phyloP scores from a whole-genome alignment of 1,139 yeast genomes.

The Diutina mesorugosa region DNA sequence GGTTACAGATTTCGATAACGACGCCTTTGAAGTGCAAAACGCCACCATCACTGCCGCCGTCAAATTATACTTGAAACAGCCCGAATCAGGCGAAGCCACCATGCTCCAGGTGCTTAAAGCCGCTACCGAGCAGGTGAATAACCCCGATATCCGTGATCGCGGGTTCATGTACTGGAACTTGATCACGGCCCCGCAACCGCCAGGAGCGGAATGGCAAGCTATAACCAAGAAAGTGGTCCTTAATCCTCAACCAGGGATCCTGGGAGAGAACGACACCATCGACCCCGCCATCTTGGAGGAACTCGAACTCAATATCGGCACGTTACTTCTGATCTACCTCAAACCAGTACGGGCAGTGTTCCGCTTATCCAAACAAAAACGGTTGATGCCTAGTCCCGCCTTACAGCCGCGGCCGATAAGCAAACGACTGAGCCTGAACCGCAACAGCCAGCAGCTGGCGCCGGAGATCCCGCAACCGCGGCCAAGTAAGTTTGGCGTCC shows the following conservation, averaged over 20 bases:
- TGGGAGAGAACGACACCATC: slow-evolving; percentile 55
- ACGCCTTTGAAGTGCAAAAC: slow-evolving; percentile 61
- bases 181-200: slow-evolving; percentile 32
- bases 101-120: slow-evolving; percentile 49
- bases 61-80: slow-evolving; percentile 49
- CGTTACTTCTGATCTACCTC: slow-evolving; percentile 71
- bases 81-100: slow-evolving; percentile 41
- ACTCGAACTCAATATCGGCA: slow-evolving; percentile 69
- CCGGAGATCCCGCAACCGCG: neutral
- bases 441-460: neutral
- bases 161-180: slow-evolving; percentile 83
- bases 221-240: slow-evolving; percentile 43
- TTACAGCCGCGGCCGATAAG: slow-evolving; percentile 16
- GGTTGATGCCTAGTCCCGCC: slow-evolving; percentile 52
- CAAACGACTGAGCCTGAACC: neutral
- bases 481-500: neutral
- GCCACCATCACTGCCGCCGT: slow-evolving; percentile 64
- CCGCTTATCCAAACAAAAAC: slow-evolving; percentile 45
- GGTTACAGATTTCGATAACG: slow-evolving; percentile 39
- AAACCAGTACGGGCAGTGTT: slow-evolving; percentile 77
- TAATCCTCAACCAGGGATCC: slow-evolving; percentile 49
- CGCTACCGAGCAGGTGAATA: slow-evolving; percentile 64
- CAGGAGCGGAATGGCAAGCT: slow-evolving; percentile 18
- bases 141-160: slow-evolving; percentile 77
- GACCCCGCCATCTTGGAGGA: slow-evolving; percentile 68